Evolutionary conservation across 192 early-diverging fungal species (phyloP).

Genomic region (Diversispora eburnea): DNA sequence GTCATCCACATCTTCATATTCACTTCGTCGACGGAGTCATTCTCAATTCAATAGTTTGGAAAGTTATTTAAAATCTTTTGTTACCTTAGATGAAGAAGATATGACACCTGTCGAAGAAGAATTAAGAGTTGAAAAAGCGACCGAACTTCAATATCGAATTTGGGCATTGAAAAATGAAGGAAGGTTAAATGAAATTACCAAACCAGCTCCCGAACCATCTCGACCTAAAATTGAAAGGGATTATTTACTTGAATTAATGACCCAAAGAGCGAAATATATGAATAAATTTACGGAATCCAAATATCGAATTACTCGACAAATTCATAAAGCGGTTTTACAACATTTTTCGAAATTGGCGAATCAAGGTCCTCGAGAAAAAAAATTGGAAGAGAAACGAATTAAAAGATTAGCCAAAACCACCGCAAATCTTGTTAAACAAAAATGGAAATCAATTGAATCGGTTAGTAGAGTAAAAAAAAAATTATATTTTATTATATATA

Average conservation of each 20-base stretch:
- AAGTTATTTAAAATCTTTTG: slow-evolving; percentile 52
- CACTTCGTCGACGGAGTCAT: slow-evolving; percentile 32
- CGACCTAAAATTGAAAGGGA: slow-evolving; percentile 43
- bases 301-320: slow-evolving; percentile 42
- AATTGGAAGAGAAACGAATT: slow-evolving; percentile 44
- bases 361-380: slow-evolving; percentile 45
- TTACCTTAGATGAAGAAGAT: slow-evolving; percentile 61
- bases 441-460: slow-evolving; percentile 66
- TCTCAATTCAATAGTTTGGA: slow-evolving; percentile 40
- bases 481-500: too few species aligned
- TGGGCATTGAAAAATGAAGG: slow-evolving; percentile 43
- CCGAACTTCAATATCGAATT: slow-evolving; percentile 43
- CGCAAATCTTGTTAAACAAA: slow-evolving; percentile 59
- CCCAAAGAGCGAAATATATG: slow-evolving; percentile 37
- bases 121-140: slow-evolving; percentile 37
- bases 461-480: slow-evolving; percentile 37
- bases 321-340: slow-evolving; percentile 48
- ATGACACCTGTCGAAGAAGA: slow-evolving; percentile 47
- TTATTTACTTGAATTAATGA: slow-evolving; percentile 42
- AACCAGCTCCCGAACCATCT: slow-evolving; percentile 39
- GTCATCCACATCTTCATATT: slow-evolving; percentile 14
- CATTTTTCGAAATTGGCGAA: slow-evolving; percentile 58
- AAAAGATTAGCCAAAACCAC: slow-evolving; percentile 63
- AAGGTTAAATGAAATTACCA: slow-evolving; percentile 34
- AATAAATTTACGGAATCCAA: slow-evolving; percentile 41